Evolutionary conservation across 2,329 filamentous ascomycete genomes (phyloP), one percentile per base, ranked within the genome.

Genomic region (Colletotrichum sp.): DNA sequence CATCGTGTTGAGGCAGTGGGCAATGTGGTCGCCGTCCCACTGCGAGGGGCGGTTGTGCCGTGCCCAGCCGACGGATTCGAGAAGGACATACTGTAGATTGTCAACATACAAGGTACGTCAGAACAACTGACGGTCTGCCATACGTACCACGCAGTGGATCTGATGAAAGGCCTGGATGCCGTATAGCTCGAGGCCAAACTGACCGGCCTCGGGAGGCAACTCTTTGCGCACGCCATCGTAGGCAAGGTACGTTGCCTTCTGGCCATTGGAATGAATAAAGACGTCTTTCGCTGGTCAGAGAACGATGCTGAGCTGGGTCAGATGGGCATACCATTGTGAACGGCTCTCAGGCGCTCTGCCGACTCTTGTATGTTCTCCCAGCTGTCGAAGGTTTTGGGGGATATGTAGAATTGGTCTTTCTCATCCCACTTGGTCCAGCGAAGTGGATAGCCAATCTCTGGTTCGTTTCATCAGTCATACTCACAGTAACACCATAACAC

Each of bases 1-100:
- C 36, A 66, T 24, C 24, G 63, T 66, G 36, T 66, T 66, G 34
- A 66, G 63, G 63, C 63, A 66, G 39, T 66, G 63, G 36, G 63
- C 63, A 39, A 66, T 49, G 36, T 66, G 63, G 15, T 66, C 63
- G 36, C 63, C 63, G 26, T 66, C 15, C 63, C 63, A 66, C 34
- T 66, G 63, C 24, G 63, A 66, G 21, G 24, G 21, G 18, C 64
- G 62, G 21, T 65, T 65, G 32, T 65, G 62, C 62, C 62, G 18
- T 34, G 62, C 62, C 62, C 62, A 65, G 30, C 62, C 62, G 21
- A 65, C 62, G 62, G 62, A 65, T 34, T 65, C 62, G 34, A 65
- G 59, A 9, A 63, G 59, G 18, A 63, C 59, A 34, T 63, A 63
- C 59, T 63, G 28, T 63, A 36, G 10, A n/a, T 0, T 10, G 18